These are phyloP conservation scores for Oemleria cerasiformis DNA, from an alignment of 306 rosid genomes.

Conservation along the genomic window DNA sequence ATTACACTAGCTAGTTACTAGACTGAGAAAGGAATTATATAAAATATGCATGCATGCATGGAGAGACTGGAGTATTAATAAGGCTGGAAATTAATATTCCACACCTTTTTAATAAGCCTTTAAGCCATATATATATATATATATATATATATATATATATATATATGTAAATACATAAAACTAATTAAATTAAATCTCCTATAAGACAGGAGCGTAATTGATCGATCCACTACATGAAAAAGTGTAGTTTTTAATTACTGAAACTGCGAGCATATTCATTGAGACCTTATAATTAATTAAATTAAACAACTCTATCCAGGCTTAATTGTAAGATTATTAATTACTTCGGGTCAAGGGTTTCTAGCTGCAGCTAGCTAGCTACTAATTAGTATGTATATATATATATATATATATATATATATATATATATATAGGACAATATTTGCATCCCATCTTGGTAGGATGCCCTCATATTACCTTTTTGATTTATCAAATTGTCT, in stretches of 20 bases:
- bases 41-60: not conserved
- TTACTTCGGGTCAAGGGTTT: not conserved
- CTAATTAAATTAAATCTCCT: not conserved
- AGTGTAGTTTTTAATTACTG: slow-evolving; percentile 3
- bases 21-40: too few relatives aligned
- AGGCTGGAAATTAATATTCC: not conserved
- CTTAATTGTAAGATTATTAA: not conserved
- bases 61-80: not conserved
- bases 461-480: too few relatives aligned
- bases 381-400: too few relatives aligned
- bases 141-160: not conserved
- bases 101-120: slow-evolving; percentile 3
- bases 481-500: too few relatives aligned
- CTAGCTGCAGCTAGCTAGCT: not conserved
- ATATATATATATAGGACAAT: too few relatives aligned
- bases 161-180: not conserved
- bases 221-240: slow-evolving; percentile 1
- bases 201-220: not conserved
- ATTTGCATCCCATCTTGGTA: too few relatives aligned
- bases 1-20: too few relatives aligned
- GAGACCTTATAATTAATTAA: not conserved
- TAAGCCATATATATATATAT: not conserved
- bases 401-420: too few relatives aligned
- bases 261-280: not conserved
- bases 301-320: too few relatives aligned